Evolutionary conservation across 2,329 filamentous ascomycete genomes (phyloP).

Genomic region (Penicillium sp.): DNA sequence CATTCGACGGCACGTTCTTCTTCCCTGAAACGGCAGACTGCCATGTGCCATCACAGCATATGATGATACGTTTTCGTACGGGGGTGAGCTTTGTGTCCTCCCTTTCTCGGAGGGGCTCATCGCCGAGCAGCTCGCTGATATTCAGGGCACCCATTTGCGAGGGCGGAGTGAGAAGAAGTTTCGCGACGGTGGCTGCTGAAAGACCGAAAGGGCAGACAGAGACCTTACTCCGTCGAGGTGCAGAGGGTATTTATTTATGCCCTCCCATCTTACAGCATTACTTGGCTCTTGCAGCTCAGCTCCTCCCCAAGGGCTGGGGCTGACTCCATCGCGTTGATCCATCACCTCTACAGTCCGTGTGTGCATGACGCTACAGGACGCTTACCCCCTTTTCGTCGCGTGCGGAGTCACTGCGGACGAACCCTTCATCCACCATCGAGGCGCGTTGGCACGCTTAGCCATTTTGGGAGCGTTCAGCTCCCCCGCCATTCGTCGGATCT

Average conservation of each 20-base stretch:
- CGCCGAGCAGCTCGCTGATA: neutral
- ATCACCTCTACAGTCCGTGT: neutral
- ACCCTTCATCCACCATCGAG: neutral
- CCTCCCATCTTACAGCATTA: neutral
- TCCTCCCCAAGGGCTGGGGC: neutral
- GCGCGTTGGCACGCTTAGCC: conserved; percentile 1
- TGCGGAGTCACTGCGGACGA: too few relatives aligned
- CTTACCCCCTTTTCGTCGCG: neutral
- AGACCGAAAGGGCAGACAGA: neutral
- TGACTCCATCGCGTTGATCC: neutral
- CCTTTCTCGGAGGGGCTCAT: neutral
- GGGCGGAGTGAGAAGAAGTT: neutral
- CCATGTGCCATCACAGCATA: conserved; percentile 39
- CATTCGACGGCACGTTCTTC: conserved; percentile 33
- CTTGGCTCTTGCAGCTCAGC: neutral
- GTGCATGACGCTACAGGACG: neutral
- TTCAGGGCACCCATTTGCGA: neutral
- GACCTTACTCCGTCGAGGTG: neutral
- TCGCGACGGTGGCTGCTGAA: neutral
- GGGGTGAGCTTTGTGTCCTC: conserved; percentile 7
- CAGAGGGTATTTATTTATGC: neutral
- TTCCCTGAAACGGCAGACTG: conserved; percentile 33
- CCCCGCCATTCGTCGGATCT: neutral
- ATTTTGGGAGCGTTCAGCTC: neutral
- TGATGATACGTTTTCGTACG: conserved; percentile 32